Base-by-base conservation (phyloP, 345 rosid species). In the Salix purpurea region DNA sequence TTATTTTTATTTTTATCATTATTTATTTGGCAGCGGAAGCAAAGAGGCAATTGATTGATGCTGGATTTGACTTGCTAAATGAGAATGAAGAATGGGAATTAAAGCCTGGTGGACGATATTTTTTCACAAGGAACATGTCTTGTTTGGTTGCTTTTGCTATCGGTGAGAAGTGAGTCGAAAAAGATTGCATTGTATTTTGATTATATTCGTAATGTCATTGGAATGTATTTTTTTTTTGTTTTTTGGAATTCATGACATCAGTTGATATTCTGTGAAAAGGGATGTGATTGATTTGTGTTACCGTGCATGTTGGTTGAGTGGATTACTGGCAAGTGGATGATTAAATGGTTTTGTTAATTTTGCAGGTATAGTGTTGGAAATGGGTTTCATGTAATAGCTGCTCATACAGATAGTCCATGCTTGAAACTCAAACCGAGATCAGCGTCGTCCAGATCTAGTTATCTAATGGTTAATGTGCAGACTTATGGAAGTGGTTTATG, bases 371-470 rank as follows among this genome's bases (percentile, higher is more conserved):
- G 48, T 77, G 82, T 83, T 74, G 97, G 94, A 68, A 89, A 89
- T 82, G 99, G 99, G 40, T 93, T 95, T 83, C 91, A 95, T 62
- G 89, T 88, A 36, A 89, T 95, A 81, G 97, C 97, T 68, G 97
- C 99, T 24, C 99, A 95, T 80, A 91, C 99, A 0, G 99, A 95
- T 69, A 95, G 99, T 71, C 99, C 99, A 0, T 95, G 99, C 86
- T 90, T 95, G 76, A 93, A 95, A 84, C 84, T 95, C 83, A 95
- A 95, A 61, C 97, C 99, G 0, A 91, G 90, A 73, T 95, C 97
- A 16, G 96, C 97, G 24, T 93, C 97, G 32, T 85, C 93, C 26
- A 92, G 91, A 73, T 90, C 99, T 71, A 88, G 90, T 72, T 93
- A 88, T 79, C 86, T 95, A 70, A 93, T 93, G 96, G 96, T 93